These are phyloP conservation scores for Paramecium biaurelia DNA, from an alignment of 73 alveolate species.

Conservation along the genomic window DNA sequence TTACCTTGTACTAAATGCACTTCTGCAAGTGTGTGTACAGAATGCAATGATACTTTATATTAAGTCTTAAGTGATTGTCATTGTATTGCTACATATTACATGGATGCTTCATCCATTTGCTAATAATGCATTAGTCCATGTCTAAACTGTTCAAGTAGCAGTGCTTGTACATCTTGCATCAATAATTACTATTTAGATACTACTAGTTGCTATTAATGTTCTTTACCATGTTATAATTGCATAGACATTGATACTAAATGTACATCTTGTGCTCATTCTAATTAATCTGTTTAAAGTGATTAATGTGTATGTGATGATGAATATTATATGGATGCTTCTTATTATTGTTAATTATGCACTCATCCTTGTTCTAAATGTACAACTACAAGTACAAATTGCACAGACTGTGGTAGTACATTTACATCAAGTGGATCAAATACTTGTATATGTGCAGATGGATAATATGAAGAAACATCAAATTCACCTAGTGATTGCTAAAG, in stretches of 20 bases:
- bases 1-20: background rate
- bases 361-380: background rate
- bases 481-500: background rate
- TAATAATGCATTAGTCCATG: background rate
- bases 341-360: background rate
- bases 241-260: background rate
- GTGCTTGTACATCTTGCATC: background rate
- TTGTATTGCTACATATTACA: background rate
- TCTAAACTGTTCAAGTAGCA: background rate
- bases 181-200: background rate
- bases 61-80: background rate
- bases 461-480: background rate
- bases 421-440: background rate
- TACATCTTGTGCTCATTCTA: background rate
- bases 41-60: background rate
- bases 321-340: background rate
- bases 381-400: background rate
- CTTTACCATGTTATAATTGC: background rate
- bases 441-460: background rate
- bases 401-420: background rate
- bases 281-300: background rate
- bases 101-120: background rate
- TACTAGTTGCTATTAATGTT: background rate
- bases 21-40: background rate
- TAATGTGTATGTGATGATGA: background rate